A percentile compares a stretch with the other conserved stretches of the same genome.
Evolutionary conservation across 2,329 filamentous ascomycete genomes (phyloP).

Genomic region (Arthrobotrys conoides): DNA sequence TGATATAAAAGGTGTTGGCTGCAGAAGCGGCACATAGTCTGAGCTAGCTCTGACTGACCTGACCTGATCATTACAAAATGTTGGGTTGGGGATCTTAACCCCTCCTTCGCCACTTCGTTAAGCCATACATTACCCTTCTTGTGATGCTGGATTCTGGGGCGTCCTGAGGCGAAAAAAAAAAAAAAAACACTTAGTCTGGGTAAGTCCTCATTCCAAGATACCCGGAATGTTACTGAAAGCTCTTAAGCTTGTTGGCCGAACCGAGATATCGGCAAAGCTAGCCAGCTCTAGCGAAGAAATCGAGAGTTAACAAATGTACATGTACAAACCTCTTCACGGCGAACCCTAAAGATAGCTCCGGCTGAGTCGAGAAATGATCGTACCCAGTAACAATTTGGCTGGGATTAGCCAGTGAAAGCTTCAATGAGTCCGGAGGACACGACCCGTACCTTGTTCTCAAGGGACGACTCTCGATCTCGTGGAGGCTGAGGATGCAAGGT

Average conservation of each 20-base stretch:
- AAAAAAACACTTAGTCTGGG: slow-evolving; percentile 2
- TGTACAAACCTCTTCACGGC: slow-evolving; percentile 33
- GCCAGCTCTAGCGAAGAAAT: slow-evolving; percentile 25
- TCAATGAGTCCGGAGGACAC: too few relatives aligned
- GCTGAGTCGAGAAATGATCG: slow-evolving; percentile 35
- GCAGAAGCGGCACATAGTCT: slow-evolving; percentile 58
- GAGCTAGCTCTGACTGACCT: too few relatives aligned
- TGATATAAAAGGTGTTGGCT: slow-evolving; percentile 43
- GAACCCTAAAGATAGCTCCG: slow-evolving; percentile 44
- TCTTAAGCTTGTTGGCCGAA: slow-evolving; percentile 26
- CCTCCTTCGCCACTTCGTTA: slow-evolving; percentile 54
- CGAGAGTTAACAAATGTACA: too few relatives aligned
- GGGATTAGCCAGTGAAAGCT: slow-evolving; percentile 40
- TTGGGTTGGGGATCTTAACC: slow-evolving; percentile 22
- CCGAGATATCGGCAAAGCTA: slow-evolving; percentile 36
- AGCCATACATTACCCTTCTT: slow-evolving; percentile 28
- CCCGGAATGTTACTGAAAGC: slow-evolving; percentile 34
- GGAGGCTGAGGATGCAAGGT: slow-evolving; percentile 51
- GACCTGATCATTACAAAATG: slow-evolving; percentile 20
- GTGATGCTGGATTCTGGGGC: slow-evolving; percentile 6
- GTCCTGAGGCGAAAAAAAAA: slow-evolving; percentile 29
- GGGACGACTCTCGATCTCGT: slow-evolving; percentile 21
- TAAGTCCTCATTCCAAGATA: slow-evolving; percentile 39
- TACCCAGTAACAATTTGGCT: slow-evolving; percentile 26
- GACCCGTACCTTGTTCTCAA: slow-evolving; percentile 30